A percentile compares a stretch with the other conserved stretches of the same genome.
These are phyloP conservation scores for Pseudonitzschia pungens DNA, from an alignment of 108 stramenopile species.

Conservation along the genomic window DNA sequence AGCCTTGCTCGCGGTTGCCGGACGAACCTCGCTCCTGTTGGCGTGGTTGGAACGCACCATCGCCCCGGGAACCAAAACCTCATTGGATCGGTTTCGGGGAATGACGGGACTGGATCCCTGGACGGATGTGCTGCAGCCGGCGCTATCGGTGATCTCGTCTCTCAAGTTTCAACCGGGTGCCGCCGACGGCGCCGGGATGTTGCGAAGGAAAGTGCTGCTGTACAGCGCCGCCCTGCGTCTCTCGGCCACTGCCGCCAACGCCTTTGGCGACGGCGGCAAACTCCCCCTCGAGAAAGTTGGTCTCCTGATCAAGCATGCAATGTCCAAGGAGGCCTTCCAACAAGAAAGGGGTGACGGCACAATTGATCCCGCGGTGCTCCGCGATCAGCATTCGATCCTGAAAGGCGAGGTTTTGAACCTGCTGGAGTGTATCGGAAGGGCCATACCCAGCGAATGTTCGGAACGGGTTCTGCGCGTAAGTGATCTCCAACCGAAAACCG, in stretches of 20 bases:
- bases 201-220: constrained; percentile 3
- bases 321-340: neutral
- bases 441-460: constrained; percentile 1
- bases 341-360: neutral
- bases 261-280: constrained; percentile 3
- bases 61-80: neutral
- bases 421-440: neutral
- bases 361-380: neutral
- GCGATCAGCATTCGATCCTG: constrained; percentile 4
- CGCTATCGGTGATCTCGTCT: neutral
- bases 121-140: neutral
- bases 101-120: neutral
- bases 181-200: neutral
- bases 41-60: constrained; percentile 9
- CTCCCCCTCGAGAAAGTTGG: constrained; percentile 8
- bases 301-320: neutral
- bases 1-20: neutral
- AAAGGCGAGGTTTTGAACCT: constrained; percentile 4
- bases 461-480: constrained; percentile 7
- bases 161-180: neutral
- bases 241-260: neutral
- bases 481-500: neutral
- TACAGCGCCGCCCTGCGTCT: constrained; percentile 6
- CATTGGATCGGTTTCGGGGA: neutral
- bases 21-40: neutral